Evolutionary conservation across 148 eudicot genomes (phyloP).

Genomic region (Arctostaphylos glauca): DNA sequence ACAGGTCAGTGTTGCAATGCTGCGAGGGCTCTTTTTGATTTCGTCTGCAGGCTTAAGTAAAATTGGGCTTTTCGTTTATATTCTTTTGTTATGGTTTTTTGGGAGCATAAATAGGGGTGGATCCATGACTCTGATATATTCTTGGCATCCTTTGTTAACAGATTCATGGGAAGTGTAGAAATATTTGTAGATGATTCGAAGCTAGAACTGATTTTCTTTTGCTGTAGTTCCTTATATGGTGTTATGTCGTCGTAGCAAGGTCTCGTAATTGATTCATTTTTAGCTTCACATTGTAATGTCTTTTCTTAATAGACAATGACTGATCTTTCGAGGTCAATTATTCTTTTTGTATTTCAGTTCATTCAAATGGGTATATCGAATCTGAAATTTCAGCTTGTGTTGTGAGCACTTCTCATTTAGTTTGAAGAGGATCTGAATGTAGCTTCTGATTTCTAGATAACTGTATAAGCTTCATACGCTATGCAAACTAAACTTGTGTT

Average conservation of each 20-base stretch:
- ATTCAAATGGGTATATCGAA: neutral
- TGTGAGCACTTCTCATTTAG: neutral
- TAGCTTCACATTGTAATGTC: too few species aligned
- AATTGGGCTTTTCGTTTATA: neutral
- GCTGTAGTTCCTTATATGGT: too few species aligned
- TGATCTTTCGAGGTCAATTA: neutral
- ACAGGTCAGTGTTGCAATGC: slow-evolving; percentile 18
- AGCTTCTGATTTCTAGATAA: neutral
- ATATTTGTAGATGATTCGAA: slow-evolving; percentile 5
- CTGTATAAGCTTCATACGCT: neutral
- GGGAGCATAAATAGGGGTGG: neutral
- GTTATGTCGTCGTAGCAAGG: too few species aligned
- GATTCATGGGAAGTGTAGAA: neutral
- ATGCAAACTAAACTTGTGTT: neutral
- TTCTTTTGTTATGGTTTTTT: neutral
- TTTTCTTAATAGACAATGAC: too few species aligned
- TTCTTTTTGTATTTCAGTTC: slow-evolving; percentile 4
- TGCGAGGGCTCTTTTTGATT: neutral
- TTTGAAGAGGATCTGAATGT: slow-evolving; percentile 4
- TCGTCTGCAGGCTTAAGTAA: neutral
- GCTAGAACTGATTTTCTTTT: neutral
- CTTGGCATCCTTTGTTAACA: neutral
- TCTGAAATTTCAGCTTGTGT: neutral
- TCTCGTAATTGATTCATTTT: too few species aligned
- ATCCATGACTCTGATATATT: neutral